Evolutionary conservation across 305 asterid species (phyloP).

Genomic region (Lippia alba): DNA sequence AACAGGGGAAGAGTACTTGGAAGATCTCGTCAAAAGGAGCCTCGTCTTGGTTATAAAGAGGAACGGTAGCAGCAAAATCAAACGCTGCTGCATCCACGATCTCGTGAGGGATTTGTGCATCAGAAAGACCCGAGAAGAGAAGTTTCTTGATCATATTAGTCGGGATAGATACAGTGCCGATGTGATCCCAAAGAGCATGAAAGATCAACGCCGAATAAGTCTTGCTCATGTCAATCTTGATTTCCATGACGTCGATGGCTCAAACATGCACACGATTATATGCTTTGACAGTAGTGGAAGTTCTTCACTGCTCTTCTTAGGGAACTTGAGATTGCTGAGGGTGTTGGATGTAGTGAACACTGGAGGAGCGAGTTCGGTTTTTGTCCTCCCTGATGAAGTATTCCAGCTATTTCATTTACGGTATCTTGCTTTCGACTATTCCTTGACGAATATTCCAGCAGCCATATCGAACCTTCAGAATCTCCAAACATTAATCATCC

Average conservation of each 20-base stretch:
- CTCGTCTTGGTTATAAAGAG: not conserved
- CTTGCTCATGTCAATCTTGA: not conserved
- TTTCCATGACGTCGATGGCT: not conserved
- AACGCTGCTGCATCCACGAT: slow-evolving; percentile 27
- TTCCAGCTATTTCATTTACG: slow-evolving; percentile 12
- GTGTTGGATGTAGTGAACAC: slow-evolving; percentile 2
- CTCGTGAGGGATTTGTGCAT: slow-evolving; percentile 22
- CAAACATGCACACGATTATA: not conserved
- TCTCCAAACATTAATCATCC: slow-evolving; percentile 30
- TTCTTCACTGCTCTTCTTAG: not conserved
- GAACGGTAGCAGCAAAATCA: slow-evolving; percentile 21
- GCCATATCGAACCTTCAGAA: slow-evolving; percentile 26
- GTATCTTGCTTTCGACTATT: not conserved
- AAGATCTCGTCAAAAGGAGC: slow-evolving; percentile 25
- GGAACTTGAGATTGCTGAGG: slow-evolving; percentile 24
- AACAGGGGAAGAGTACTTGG: slow-evolving; percentile 24
- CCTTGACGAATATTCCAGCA: not conserved
- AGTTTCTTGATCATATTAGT: not conserved
- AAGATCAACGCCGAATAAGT: not conserved
- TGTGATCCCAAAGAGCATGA: not conserved
- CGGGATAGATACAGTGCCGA: too few species aligned
- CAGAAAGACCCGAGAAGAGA: slow-evolving; percentile 4
- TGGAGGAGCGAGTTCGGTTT: not conserved
- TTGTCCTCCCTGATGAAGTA: slow-evolving; percentile 2
- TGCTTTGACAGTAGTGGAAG: not conserved